Percentiles rank a stretch among this genome's conserved stretches.
Evolutionary conservation across 768 basidiomycete species (phyloP).

Genomic region (Boletus reticuloceps): DNA sequence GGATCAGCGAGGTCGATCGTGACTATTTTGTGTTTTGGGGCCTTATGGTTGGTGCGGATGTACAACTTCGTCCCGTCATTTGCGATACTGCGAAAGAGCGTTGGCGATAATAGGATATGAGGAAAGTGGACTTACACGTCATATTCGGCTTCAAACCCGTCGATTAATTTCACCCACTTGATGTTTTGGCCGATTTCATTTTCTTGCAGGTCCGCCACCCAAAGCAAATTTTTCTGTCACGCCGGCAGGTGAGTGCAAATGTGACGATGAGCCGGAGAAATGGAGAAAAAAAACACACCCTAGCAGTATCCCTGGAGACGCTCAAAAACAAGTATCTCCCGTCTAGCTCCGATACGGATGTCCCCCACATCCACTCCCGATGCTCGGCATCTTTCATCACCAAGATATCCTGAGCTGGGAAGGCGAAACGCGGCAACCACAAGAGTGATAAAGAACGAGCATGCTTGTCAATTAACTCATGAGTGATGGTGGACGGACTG

Average conservation of each 20-base stretch:
- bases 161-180: slow-evolving; percentile 68
- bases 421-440: slow-evolving; percentile 2
- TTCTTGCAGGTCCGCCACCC: slow-evolving; percentile 65
- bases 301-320: slow-evolving; percentile 57
- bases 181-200: slow-evolving; percentile 62
- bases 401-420: slow-evolving; percentile 63
- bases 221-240: slow-evolving; percentile 67
- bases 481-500: slow-evolving; percentile 18
- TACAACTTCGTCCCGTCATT: slow-evolving; percentile 65
- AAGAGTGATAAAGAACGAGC: background rate
- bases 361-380: slow-evolving; percentile 63
- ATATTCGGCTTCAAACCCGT: slow-evolving; percentile 69
- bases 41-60: slow-evolving; percentile 61
- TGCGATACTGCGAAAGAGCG: slow-evolving; percentile 44
- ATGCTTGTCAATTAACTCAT: slow-evolving; percentile 7
- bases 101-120: background rate
- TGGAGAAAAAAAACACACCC: slow-evolving; percentile 36
- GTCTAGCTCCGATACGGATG: slow-evolving; percentile 56
- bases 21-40: slow-evolving; percentile 65
- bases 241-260: background rate
- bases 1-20: slow-evolving; percentile 57
- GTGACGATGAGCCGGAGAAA: background rate
- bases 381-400: slow-evolving; percentile 62
- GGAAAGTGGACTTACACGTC: slow-evolving; percentile 45
- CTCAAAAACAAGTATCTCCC: slow-evolving; percentile 61